Evolutionary conservation across 768 basidiomycete species (phyloP), one percentile per base, ranked within the genome.

Genomic region (Leccinellum luteum): DNA sequence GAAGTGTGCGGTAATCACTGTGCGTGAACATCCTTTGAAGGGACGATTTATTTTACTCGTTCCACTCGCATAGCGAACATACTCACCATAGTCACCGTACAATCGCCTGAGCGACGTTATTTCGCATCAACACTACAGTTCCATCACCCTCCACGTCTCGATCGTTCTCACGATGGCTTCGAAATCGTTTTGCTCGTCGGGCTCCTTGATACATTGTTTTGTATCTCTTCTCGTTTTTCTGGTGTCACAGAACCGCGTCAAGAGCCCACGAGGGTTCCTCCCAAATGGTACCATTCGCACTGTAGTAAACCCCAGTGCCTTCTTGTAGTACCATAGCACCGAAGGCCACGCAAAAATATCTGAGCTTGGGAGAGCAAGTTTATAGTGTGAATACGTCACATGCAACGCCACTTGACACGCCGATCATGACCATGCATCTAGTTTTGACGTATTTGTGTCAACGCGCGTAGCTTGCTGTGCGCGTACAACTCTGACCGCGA

Each of bases 141-240:
- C 92, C 92, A 23, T 96, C 97, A 14, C 97, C 96, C 69, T 98
- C 94, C 2, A 99, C 0, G 97, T 98, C 76, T 99, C 97, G 51
- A 98, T 93, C 13, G 97, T 98, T 58, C 96, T 81, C 6, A 97
- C 97, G 60, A 99, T 85, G 5, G 96, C 96, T 69, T 99, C 97
- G 62, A 98, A 99, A 67, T 98, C 97, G 72, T 92, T 86, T 70
- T 97, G 92, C 57, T 99, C 94, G 69, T 97, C 95, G 2, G 89
- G 85, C 66, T 99, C 96, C n/a, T n/a, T n/a, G n/a, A n/a, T n/a
- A 5, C 96, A 95, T 12, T 92, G 85, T 74, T 97, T 98, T 30
- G 96, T 87, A 71, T 99, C 95, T 88, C 90, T 73, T 98, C 96
- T 50, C 94, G 84, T 25, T 73, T 98, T 97, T 98, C 30, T 96